Conservation (phyloP, 2,329 filamentous ascomycete genomes). For the Anisogramma anomala region DNA sequence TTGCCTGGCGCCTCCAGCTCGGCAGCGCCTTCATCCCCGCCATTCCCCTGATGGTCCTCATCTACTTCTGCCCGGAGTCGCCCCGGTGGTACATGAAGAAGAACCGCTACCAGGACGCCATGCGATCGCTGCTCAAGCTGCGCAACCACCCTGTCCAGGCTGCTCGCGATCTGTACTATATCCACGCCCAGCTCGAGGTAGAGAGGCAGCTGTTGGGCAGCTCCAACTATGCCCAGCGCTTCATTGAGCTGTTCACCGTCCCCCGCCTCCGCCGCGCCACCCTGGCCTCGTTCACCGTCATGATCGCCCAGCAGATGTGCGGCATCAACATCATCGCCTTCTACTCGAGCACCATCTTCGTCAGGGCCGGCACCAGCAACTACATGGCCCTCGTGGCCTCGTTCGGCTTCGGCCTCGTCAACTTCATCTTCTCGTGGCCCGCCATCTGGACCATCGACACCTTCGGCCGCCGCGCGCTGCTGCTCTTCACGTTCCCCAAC, state of each 20-base stretch:
- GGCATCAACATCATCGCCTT: slow-evolving; percentile 37
- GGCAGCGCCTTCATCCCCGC: slow-evolving; percentile 55
- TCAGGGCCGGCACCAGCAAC: slow-evolving; percentile 28
- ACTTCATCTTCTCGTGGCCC: slow-evolving; percentile 56
- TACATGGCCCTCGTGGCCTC: slow-evolving; percentile 30
- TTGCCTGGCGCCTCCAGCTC: slow-evolving; percentile 53
- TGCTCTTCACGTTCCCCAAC: slow-evolving; percentile 55
- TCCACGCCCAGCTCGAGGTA: slow-evolving; percentile 32
- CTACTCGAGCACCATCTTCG: slow-evolving; percentile 36
- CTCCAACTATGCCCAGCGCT: slow-evolving; percentile 38
- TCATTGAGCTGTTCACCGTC: slow-evolving; percentile 46
- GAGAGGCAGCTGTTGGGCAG: slow-evolving; percentile 22
- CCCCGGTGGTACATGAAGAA: slow-evolving; percentile 58
- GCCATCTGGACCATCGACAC: slow-evolving; percentile 58
- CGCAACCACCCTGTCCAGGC: slow-evolving; percentile 49
- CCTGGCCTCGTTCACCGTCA: slow-evolving; percentile 54
- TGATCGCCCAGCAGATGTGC: slow-evolving; percentile 54
- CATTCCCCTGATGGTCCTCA: slow-evolving; percentile 42
- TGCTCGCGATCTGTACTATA: slow-evolving; percentile 51
- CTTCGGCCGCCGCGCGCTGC: slow-evolving; percentile 48
- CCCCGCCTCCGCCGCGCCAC: slow-evolving; percentile 50
- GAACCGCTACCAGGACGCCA: slow-evolving; percentile 41
- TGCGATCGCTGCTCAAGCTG: slow-evolving; percentile 41
- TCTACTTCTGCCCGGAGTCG: slow-evolving; percentile 53
- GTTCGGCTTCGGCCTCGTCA: slow-evolving; percentile 40